A percentile compares a stretch with the other conserved stretches of the same genome.
Conservation (phyloP, 1,139 yeast genomes). For the Debaryomyces robertsiae region DNA sequence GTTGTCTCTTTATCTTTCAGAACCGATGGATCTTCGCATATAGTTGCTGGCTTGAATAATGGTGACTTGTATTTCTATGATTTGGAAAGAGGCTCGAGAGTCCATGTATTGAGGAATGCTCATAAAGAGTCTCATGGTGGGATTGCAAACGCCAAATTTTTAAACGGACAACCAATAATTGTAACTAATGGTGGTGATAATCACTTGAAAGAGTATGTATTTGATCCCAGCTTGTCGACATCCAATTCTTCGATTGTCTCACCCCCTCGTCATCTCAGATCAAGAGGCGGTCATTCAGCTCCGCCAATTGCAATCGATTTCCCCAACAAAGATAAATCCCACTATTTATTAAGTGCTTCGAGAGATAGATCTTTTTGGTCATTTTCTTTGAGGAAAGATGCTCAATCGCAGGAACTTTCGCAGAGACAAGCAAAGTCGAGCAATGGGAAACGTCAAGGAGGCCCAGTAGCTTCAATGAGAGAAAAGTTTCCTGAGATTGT, state of each 20-base stretch:
- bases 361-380: conserved; percentile 87
- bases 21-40: conserved; percentile 85
- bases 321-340: conserved; percentile 78
- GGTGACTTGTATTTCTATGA: conserved; percentile 92
- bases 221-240: conserved; percentile 83
- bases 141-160: conserved; percentile 70
- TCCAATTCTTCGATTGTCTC: conserved; percentile 68
- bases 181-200: conserved; percentile 96
- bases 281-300: conserved; percentile 95
- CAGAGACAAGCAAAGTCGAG: conserved; percentile 63
- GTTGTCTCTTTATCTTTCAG: conserved; percentile 82
- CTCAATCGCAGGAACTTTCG: conserved; percentile 92
- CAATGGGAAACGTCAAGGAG: conserved; percentile 62
- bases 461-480: conserved; percentile 50
- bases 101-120: conserved; percentile 72
- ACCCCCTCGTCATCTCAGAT: conserved; percentile 90
- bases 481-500: conserved; percentile 80
- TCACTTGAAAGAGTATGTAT: conserved; percentile 83
- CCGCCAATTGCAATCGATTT: conserved; percentile 82
- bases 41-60: conserved; percentile 74
- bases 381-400: conserved; percentile 91
- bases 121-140: conserved; percentile 81
- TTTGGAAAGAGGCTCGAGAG: conserved; percentile 66
- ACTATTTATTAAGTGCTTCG: conserved; percentile 84
- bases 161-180: conserved; percentile 90